Percentiles rank a stretch among this genome's conserved stretches.
Conservation (phyloP, 768 basidiomycete genomes). For the Hericium erinaceus region DNA sequence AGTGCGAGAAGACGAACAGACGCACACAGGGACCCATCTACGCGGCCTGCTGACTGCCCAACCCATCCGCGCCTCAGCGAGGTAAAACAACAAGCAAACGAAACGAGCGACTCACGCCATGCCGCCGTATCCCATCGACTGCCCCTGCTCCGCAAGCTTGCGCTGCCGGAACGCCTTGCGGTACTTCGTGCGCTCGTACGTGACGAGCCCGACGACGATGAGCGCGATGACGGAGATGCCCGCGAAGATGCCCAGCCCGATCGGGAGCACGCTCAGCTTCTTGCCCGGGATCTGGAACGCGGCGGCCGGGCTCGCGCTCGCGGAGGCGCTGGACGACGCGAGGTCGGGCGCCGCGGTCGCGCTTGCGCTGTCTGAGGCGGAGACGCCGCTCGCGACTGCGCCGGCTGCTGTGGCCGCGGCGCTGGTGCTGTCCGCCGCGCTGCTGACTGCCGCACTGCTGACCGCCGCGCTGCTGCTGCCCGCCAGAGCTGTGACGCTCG, state of each 20-base stretch:
- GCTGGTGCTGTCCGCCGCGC: too few relatives aligned
- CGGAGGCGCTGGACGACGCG: constrained; percentile 6
- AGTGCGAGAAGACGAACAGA: not conserved
- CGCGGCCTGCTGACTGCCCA: not conserved
- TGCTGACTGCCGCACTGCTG: too few relatives aligned
- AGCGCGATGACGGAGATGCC: constrained; percentile 80
- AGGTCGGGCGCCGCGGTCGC: constrained; percentile 14
- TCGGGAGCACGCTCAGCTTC: constrained; percentile 64
- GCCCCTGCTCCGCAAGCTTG: constrained; percentile 58
- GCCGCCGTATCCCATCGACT: constrained; percentile 51
- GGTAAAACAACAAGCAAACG: not conserved
- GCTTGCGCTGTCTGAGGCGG: not conserved
- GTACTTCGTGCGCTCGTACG: constrained; percentile 81
- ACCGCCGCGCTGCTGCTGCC: too few relatives aligned
- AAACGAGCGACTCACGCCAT: constrained; percentile 20
- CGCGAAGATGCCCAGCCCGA: constrained; percentile 77
- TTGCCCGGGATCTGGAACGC: constrained; percentile 65
- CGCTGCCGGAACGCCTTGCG: constrained; percentile 73
- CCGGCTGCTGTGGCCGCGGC: too few relatives aligned
- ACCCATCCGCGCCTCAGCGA: not conserved
- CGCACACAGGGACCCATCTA: not conserved
- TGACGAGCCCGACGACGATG: constrained; percentile 74
- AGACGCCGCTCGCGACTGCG: not conserved
- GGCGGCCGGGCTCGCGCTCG: constrained; percentile 18
- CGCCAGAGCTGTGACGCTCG: not conserved